Conservation (phyloP, 2,329 filamentous ascomycete genomes). For the Fusarium tricinctum region DNA sequence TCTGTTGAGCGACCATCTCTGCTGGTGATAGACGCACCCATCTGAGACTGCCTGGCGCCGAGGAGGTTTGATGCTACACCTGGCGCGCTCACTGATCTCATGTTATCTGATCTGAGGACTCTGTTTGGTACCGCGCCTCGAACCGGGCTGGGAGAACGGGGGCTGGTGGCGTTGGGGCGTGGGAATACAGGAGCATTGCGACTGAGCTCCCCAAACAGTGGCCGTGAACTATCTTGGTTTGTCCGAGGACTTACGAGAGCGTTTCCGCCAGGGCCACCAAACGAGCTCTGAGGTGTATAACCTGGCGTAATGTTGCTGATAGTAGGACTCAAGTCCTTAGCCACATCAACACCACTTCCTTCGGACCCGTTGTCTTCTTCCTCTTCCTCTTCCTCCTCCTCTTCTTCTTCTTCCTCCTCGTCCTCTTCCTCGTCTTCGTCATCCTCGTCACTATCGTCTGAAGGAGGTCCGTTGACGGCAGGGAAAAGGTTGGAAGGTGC, state of each 20-base stretch:
- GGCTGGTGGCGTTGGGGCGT: conserved; percentile 68
- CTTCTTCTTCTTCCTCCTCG: conserved; percentile 59
- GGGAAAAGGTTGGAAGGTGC: conserved; percentile 52
- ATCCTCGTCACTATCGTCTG: conserved; percentile 60
- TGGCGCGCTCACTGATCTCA: conserved; percentile 72
- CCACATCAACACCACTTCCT: conserved; percentile 75
- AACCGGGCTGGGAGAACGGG: conserved; percentile 80
- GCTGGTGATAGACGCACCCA: conserved; percentile 57
- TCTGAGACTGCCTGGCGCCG: conserved; percentile 56
- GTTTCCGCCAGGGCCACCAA: conserved; percentile 63
- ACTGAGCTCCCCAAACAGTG: conserved; percentile 69
- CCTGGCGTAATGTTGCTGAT: conserved; percentile 62
- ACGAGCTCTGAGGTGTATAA: conserved; percentile 71
- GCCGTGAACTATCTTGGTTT: conserved; percentile 59
- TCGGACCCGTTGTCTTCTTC: conserved; percentile 66
- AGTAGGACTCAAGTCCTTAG: conserved; percentile 72
- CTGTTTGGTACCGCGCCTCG: conserved; percentile 69
- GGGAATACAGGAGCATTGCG: conserved; percentile 67
- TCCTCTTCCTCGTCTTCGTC: conserved; percentile 58
- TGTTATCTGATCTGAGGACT: conserved; percentile 63
- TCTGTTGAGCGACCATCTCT: conserved; percentile 56
- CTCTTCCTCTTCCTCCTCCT: conserved; percentile 57
- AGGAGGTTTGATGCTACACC: conserved; percentile 70
- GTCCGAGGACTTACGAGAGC: conserved; percentile 52
- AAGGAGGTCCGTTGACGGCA: conserved; percentile 54